Percentiles rank a stretch among this genome's conserved stretches.
Conservation (phyloP, 2,329 filamentous ascomycete species). For the Lachnum nothofagi region DNA sequence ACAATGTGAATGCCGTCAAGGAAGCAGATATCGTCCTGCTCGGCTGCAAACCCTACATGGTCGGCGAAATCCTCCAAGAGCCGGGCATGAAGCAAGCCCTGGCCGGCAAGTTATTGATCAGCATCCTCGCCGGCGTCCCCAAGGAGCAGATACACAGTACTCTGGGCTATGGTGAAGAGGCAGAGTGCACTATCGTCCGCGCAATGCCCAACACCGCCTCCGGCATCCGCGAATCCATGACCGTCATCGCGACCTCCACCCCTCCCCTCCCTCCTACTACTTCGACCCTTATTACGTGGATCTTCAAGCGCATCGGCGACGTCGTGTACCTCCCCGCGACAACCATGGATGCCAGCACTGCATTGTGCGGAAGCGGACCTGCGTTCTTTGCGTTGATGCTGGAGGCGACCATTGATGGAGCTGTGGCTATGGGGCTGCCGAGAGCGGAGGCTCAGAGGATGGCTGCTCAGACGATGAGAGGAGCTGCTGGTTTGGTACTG, state of each 20-base stretch:
- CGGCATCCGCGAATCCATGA: constrained; percentile 76
- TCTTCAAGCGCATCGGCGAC: constrained; percentile 69
- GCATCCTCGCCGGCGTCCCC: constrained; percentile 73
- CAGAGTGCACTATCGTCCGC: constrained; percentile 59
- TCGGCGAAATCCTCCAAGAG: constrained; percentile 61
- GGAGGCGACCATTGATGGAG: constrained; percentile 71
- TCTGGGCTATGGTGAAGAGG: constrained; percentile 39
- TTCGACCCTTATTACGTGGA: constrained; percentile 62
- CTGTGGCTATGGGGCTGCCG: constrained; percentile 72
- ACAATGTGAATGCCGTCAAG: constrained; percentile 63
- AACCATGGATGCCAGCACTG: constrained; percentile 68
- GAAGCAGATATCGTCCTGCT: constrained; percentile 70
- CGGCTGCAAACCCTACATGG: constrained; percentile 75
- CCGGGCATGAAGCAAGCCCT: constrained; percentile 68
- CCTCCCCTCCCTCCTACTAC: constrained; percentile 52
- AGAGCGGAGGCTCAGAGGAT: constrained; percentile 68
- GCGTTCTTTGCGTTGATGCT: constrained; percentile 72
- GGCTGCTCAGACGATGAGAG: constrained; percentile 75
- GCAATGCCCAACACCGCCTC: constrained; percentile 84
- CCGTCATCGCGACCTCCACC: constrained; percentile 62
- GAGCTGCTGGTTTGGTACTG: constrained; percentile 64
- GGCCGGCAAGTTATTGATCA: constrained; percentile 73
- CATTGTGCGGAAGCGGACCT: constrained; percentile 68
- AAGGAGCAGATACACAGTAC: constrained; percentile 61
- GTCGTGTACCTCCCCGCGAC: constrained; percentile 62